phyloP scores from a whole-genome alignment of 257 asterid genomes.

The Ajuga chamaepitys region DNA sequence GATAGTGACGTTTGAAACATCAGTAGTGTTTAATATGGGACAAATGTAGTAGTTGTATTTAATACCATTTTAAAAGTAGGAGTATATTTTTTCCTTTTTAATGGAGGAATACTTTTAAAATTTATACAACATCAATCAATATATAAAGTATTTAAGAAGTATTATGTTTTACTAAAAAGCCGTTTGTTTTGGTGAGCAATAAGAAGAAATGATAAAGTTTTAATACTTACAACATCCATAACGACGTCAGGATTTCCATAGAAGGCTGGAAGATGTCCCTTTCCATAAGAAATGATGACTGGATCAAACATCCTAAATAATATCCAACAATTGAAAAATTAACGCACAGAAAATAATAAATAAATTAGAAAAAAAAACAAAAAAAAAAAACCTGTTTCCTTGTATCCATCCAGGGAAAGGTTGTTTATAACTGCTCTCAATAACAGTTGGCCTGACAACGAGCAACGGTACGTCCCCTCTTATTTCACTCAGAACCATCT shows the following conservation, averaged over 20 bases:
- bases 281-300: slow-evolving; percentile 28
- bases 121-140: too few species aligned
- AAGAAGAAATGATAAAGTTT: neutral
- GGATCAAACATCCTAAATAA: slow-evolving; percentile 40
- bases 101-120: too few species aligned
- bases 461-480: slow-evolving; percentile 37
- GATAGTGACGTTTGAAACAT: too few species aligned
- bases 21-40: too few species aligned
- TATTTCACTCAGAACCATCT: slow-evolving; percentile 36
- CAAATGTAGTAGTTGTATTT: too few species aligned
- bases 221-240: slow-evolving; percentile 31
- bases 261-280: slow-evolving; percentile 42
- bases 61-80: too few species aligned
- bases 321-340: neutral
- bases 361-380: too few species aligned
- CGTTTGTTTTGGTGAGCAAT: too few species aligned
- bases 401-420: slow-evolving; percentile 62
- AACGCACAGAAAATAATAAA: neutral
- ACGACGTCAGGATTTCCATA: slow-evolving; percentile 25
- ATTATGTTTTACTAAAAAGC: too few species aligned
- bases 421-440: slow-evolving; percentile 32
- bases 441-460: slow-evolving; percentile 31
- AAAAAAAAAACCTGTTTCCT: slow-evolving; percentile 33
- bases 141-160: too few species aligned
- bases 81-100: too few species aligned